phyloP scores from a whole-genome alignment of 1,284 basidiomycete species.

The Rhodotorula glutinis region DNA sequence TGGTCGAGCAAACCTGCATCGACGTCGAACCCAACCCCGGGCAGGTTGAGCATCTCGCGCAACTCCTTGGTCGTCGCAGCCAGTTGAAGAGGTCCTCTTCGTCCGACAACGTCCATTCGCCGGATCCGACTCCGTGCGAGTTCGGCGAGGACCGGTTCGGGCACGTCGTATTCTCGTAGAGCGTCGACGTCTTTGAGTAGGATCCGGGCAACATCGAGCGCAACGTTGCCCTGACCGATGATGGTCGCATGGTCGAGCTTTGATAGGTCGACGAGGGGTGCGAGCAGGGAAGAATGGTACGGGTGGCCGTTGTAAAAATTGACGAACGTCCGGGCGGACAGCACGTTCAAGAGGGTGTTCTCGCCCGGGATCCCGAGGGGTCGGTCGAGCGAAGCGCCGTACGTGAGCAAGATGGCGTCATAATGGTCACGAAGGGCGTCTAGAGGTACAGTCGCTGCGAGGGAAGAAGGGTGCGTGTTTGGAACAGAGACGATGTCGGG shows the following conservation, averaged over 20 bases:
- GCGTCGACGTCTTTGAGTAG: constrained; percentile 65
- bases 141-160: constrained; percentile 67
- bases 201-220: constrained; percentile 88
- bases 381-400: constrained; percentile 65
- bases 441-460: constrained; percentile 60
- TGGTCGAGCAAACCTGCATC: constrained; percentile 45
- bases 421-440: constrained; percentile 63
- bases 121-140: constrained; percentile 64
- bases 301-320: constrained; percentile 98
- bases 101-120: constrained; percentile 77
- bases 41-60: constrained; percentile 79
- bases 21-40: constrained; percentile 62
- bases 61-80: constrained; percentile 94
- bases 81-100: constrained; percentile 83
- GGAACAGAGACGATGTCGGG: constrained; percentile 18
- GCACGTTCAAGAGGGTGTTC: constrained; percentile 55
- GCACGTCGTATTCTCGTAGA: constrained; percentile 75
- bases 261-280: constrained; percentile 54
- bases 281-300: constrained; percentile 51
- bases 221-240: constrained; percentile 95
- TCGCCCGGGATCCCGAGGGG: constrained; percentile 48
- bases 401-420: constrained; percentile 75
- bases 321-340: constrained; percentile 80
- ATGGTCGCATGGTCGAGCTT: constrained; percentile 69
- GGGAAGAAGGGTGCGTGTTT: constrained; percentile 46